Evolutionary conservation across 768 basidiomycete species (phyloP).

Genomic region (Tulasnella sp.): DNA sequence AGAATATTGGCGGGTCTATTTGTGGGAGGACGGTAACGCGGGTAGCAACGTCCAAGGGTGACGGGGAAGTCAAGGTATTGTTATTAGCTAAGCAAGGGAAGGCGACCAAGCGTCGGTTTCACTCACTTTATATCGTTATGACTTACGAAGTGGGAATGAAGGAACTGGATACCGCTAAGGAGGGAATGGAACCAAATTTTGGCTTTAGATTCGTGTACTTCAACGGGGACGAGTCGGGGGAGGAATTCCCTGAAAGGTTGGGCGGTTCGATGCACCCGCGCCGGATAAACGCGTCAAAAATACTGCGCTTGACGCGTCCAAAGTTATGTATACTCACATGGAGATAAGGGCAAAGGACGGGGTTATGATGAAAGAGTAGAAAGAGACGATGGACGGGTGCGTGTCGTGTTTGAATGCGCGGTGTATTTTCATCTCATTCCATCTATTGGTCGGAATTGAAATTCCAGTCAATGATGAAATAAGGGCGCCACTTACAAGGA

Average conservation of each 20-base stretch:
- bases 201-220: constrained; percentile 67
- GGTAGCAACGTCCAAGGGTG: not conserved
- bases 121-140: constrained; percentile 91
- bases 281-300: not conserved
- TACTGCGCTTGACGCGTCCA: not conserved
- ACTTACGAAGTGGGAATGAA: constrained; percentile 71
- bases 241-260: constrained; percentile 59
- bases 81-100: not conserved
- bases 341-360: constrained; percentile 82
- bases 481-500: constrained; percentile 50
- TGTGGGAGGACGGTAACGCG: not conserved
- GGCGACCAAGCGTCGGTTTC: constrained; percentile 4
- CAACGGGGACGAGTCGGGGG: constrained; percentile 76
- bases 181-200: constrained; percentile 72
- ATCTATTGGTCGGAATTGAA: constrained; percentile 34
- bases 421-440: constrained; percentile 98
- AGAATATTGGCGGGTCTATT: constrained; percentile 85
- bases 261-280: not conserved
- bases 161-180: constrained; percentile 68
- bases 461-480: not conserved
- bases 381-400: constrained; percentile 85
- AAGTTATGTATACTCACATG: constrained; percentile 45
- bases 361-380: constrained; percentile 88
- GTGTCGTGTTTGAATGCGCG: constrained; percentile 68
- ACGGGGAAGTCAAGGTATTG: not conserved